phyloP scores from a whole-genome alignment of 164 flowering plant genomes.

The Chimonanthus praecox region DNA sequence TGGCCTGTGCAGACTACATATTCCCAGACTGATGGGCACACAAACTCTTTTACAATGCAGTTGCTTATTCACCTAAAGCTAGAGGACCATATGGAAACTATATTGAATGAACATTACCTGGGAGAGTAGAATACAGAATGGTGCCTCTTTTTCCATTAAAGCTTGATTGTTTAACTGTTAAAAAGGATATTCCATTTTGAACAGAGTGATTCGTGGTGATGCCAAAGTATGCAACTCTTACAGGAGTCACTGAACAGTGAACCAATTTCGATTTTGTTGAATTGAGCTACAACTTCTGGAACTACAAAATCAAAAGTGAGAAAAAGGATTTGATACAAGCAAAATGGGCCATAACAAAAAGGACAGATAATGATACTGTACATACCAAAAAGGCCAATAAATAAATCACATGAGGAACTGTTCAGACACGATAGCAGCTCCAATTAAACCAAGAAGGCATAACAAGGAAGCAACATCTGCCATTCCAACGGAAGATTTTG shows the following conservation, averaged over 20 bases:
- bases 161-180: neutral
- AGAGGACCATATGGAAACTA: neutral
- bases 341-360: neutral
- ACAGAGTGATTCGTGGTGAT: neutral
- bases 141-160: neutral
- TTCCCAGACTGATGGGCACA: neutral
- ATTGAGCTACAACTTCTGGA: neutral
- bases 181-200: neutral
- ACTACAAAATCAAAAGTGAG: neutral
- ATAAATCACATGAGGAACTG: constrained; percentile 30
- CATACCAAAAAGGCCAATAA: constrained; percentile 8
- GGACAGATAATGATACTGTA: neutral
- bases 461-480: constrained; percentile 50
- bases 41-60: neutral
- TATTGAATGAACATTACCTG: neutral
- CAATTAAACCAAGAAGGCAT: constrained; percentile 50
- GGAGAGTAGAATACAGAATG: neutral
- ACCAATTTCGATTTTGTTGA: neutral
- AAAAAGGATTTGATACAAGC: neutral
- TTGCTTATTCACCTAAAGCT: neutral
- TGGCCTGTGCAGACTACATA: neutral
- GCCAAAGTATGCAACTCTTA: neutral
- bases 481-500: constrained; percentile 37
- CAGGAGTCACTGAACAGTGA: neutral
- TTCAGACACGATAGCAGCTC: constrained; percentile 50